A percentile compares a stretch with the other conserved stretches of the same genome.
Conservation (phyloP, 306 rosid genomes). For the Acacia confusa region DNA sequence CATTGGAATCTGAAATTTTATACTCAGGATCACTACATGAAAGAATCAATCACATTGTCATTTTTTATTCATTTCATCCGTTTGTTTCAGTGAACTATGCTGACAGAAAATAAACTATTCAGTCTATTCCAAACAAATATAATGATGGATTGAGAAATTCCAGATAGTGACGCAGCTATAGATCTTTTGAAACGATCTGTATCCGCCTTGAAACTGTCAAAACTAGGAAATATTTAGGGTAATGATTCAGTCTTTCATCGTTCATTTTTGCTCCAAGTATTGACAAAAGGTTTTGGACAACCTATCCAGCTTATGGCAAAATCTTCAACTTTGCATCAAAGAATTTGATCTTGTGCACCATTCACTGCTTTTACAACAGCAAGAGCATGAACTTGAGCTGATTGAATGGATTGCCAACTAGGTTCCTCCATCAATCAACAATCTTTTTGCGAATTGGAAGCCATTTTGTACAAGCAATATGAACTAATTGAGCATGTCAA, state of each 20-base stretch:
- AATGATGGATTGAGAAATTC: neutral
- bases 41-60: neutral
- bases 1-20: conserved; percentile 37
- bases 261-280: neutral
- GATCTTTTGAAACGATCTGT: neutral
- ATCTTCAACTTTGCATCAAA: neutral
- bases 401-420: neutral
- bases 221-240: neutral
- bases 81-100: neutral
- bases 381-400: neutral
- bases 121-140: neutral
- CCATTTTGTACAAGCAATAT: neutral
- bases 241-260: neutral
- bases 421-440: neutral
- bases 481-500: neutral
- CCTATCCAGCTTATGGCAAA: neutral
- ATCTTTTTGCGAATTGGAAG: neutral
- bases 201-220: neutral
- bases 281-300: neutral
- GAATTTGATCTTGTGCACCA: neutral
- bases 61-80: neutral
- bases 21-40: conserved; percentile 3
- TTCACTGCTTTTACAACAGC: neutral
- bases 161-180: neutral
- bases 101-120: neutral